Evolutionary conservation across 139 green algal species (phyloP).

Genomic region (Chlamydomonas applanata): DNA sequence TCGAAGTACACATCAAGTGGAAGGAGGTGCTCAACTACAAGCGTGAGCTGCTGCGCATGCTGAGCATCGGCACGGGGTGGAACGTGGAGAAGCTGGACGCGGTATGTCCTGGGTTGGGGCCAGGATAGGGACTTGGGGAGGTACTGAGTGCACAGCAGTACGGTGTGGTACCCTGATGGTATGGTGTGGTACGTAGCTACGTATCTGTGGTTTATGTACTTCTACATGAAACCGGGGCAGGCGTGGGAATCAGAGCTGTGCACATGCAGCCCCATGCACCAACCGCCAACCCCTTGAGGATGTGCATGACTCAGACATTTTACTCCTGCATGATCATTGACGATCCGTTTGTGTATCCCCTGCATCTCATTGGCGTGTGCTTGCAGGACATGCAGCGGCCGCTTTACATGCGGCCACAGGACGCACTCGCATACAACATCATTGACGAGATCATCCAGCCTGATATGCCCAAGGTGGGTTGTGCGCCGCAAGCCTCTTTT

Average conservation of each 20-base stretch:
- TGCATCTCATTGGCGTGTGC: neutral
- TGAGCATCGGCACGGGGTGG: constrained; percentile 86
- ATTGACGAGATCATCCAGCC: constrained; percentile 87
- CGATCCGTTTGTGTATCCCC: too few relatives aligned
- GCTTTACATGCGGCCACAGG: constrained; percentile 91
- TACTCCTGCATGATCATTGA: too few relatives aligned
- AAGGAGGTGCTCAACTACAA: constrained; percentile 90
- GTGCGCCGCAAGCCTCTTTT: too few relatives aligned
- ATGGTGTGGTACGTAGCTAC: too few relatives aligned
- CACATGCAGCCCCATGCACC: too few relatives aligned
- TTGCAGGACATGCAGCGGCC: constrained; percentile 89
- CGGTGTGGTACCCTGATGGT: neutral
- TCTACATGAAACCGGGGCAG: too few relatives aligned
- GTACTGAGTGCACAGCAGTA: neutral
- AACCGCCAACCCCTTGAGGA: too few relatives aligned
- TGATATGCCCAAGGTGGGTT: constrained; percentile 45
- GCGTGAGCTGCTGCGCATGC: constrained; percentile 80
- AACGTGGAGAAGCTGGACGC: constrained; percentile 86
- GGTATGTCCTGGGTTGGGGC: constrained; percentile 15
- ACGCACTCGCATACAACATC: constrained; percentile 92
- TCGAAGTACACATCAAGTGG: constrained; percentile 97
- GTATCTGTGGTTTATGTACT: too few relatives aligned
- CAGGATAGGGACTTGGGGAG: neutral
- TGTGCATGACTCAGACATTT: too few relatives aligned
- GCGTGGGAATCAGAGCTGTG: too few relatives aligned